A percentile compares a stretch with the other conserved stretches of the same genome.
Conservation (phyloP, 768 basidiomycete genomes). For the Panaeolus cyanescens region DNA sequence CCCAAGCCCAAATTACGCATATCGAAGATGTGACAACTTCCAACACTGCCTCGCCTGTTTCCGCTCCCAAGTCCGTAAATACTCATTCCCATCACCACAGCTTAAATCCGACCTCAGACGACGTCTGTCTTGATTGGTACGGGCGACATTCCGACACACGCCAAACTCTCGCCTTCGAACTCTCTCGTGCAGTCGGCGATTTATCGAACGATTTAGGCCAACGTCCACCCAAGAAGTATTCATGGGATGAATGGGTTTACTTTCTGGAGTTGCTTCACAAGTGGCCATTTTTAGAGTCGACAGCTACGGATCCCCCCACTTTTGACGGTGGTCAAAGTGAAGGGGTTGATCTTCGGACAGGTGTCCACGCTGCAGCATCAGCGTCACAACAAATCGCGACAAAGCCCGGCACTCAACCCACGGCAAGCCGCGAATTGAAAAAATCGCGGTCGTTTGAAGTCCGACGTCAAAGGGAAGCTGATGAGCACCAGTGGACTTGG, state of each 20-base stretch:
- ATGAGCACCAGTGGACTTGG: constrained; percentile 35
- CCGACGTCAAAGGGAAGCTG: constrained; percentile 3
- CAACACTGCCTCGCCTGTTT: background rate
- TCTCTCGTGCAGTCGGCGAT: constrained; percentile 28
- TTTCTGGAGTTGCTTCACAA: constrained; percentile 33
- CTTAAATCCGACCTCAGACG: background rate
- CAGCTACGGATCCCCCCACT: background rate
- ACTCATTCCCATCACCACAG: background rate
- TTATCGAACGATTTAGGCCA: constrained; percentile 31
- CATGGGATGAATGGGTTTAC: constrained; percentile 37
- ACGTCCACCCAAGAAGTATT: constrained; percentile 28
- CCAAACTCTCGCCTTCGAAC: constrained; percentile 13
- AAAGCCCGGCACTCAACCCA: background rate
- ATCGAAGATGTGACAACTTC: background rate
- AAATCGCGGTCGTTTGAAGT: background rate
- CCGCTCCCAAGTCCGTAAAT: no score
- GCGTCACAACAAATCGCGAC: background rate
- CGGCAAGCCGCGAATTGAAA: background rate
- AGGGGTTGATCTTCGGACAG: background rate
- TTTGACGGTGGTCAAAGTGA: background rate
- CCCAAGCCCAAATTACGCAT: background rate
- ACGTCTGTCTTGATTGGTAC: background rate
- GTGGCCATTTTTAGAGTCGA: constrained; percentile 2
- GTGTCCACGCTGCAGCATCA: background rate
- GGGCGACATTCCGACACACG: background rate